These are phyloP conservation scores for Cephaloascus fragrans DNA, from an alignment of 805 yeast genomes.

Conservation along the genomic window DNA sequence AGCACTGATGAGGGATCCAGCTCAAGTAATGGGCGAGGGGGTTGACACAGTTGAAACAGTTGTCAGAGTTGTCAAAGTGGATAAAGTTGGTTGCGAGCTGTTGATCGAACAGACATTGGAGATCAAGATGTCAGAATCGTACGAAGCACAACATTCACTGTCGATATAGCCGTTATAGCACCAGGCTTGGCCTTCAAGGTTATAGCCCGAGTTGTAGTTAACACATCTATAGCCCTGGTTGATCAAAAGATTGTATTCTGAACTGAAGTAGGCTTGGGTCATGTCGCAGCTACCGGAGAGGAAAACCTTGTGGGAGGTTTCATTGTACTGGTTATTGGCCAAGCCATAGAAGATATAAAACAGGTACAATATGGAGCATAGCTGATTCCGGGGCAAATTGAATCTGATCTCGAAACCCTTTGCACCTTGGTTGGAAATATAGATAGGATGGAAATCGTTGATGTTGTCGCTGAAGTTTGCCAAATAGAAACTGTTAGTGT, in stretches of 20 bases:
- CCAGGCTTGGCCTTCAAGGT: conserved; percentile 10
- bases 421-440: conserved; percentile 6
- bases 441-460: conserved; percentile 4
- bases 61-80: not conserved
- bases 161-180: conserved; percentile 2
- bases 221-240: conserved; percentile 9
- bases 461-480: not conserved
- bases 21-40: too few relatives aligned
- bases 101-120: not conserved
- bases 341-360: conserved; percentile 9
- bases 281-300: conserved; percentile 9
- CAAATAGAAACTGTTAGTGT: not conserved
- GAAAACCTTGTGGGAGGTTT: conserved; percentile 9
- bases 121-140: not conserved
- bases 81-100: not conserved
- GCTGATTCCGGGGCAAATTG: conserved; percentile 6
- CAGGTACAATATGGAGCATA: conserved; percentile 10
- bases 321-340: conserved; percentile 1
- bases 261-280: conserved; percentile 6
- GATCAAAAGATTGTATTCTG: conserved; percentile 3
- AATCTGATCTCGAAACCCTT: conserved; percentile 10
- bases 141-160: not conserved
- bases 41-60: too few relatives aligned
- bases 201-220: conserved; percentile 10
- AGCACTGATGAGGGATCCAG: too few relatives aligned